Conservation (phyloP, 805 yeast species). For the Cyberlindnera nakhonratchasimensis region DNA sequence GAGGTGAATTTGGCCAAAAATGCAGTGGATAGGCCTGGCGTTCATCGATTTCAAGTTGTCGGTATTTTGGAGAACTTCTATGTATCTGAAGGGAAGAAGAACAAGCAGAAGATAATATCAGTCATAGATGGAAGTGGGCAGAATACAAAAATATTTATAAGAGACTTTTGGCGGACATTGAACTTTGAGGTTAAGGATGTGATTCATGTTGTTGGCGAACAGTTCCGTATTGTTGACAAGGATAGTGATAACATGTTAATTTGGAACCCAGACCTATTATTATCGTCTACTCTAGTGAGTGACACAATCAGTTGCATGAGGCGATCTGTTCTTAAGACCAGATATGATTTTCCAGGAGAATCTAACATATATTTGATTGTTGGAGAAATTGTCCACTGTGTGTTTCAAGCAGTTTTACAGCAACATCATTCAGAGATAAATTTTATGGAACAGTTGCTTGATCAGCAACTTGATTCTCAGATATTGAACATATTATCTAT, state of each 20-base stretch:
- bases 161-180: conserved; percentile 60
- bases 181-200: conserved; percentile 50
- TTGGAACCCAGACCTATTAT: conserved; percentile 77
- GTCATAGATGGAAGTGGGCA: conserved; percentile 40
- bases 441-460: conserved; percentile 32
- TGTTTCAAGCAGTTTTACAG: conserved; percentile 54
- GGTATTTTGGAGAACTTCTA: conserved; percentile 33
- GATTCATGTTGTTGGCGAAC: conserved; percentile 54
- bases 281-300: conserved; percentile 80
- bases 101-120: conserved; percentile 50
- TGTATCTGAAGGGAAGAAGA: conserved; percentile 29
- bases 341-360: conserved; percentile 62
- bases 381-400: conserved; percentile 80
- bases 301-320: conserved; percentile 73
- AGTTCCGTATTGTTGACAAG: conserved; percentile 44
- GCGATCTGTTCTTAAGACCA: conserved; percentile 56
- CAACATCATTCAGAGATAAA: conserved; percentile 31
- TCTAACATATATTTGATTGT: conserved; percentile 59
- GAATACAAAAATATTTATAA: conserved; percentile 42
- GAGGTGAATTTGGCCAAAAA: conserved; percentile 33
- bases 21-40: conserved; percentile 43
- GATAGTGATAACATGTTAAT: conserved; percentile 60
- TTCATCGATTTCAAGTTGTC: conserved; percentile 47
- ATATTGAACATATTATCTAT: conserved; percentile 53
- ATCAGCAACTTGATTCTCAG: conserved; percentile 40